These are phyloP conservation scores for Hygrophorus russula DNA, from an alignment of 768 basidiomycete genomes.

Conservation along the genomic window DNA sequence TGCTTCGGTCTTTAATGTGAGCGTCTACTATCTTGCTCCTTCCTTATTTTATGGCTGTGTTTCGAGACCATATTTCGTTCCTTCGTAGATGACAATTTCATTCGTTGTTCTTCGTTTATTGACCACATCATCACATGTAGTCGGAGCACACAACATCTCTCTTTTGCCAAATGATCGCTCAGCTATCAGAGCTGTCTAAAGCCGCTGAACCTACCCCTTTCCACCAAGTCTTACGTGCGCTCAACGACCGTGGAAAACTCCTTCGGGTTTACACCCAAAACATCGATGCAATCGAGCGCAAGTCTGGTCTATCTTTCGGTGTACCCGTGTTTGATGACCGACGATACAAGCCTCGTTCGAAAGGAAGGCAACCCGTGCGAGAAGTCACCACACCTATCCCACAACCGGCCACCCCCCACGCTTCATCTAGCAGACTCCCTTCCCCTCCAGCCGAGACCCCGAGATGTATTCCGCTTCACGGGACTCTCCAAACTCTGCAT, in stretches of 20 bases:
- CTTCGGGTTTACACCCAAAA: slow-evolving; percentile 90
- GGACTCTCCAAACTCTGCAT: slow-evolving; percentile 67
- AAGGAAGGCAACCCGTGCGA: slow-evolving; percentile 20
- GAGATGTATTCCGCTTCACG: slow-evolving; percentile 83
- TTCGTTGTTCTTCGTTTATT: background rate
- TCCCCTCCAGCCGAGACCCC: slow-evolving; percentile 52
- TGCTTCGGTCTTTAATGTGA: slow-evolving; percentile 80
- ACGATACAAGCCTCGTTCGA: slow-evolving; percentile 41
- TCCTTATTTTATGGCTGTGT: background rate
- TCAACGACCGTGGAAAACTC: slow-evolving; percentile 68
- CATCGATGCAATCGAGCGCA: slow-evolving; percentile 81
- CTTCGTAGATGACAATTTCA: background rate
- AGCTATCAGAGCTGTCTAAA: slow-evolving; percentile 61
- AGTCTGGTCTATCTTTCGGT: slow-evolving; percentile 83
- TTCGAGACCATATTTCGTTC: background rate
- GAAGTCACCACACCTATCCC: background rate
- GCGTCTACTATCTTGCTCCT: slow-evolving; percentile 12
- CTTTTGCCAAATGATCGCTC: slow-evolving; percentile 87
- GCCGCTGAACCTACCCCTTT: slow-evolving; percentile 72
- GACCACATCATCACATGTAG: slow-evolving; percentile 22
- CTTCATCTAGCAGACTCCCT: slow-evolving; percentile 24
- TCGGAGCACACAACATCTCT: slow-evolving; percentile 64
- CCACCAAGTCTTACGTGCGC: slow-evolving; percentile 59
- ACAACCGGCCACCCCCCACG: background rate
- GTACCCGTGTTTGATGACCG: slow-evolving; percentile 57